phyloP scores from a whole-genome alignment of 1,284 basidiomycete species.

The Thelephora terrestris region DNA sequence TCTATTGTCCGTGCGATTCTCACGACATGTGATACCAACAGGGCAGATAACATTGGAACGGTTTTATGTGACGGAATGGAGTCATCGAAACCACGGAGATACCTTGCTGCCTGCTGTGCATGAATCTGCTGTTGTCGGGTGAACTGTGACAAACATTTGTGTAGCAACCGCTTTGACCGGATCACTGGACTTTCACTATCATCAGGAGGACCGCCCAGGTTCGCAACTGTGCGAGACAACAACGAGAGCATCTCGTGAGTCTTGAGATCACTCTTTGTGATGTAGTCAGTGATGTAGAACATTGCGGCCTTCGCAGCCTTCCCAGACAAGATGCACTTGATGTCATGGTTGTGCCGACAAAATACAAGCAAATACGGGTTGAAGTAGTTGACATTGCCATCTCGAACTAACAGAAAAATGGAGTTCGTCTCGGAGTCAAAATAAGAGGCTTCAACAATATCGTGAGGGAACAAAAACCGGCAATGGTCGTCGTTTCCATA shows the following conservation, averaged over 20 bases:
- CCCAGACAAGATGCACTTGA: conserved; percentile 11
- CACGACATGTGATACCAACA: conserved; percentile 7
- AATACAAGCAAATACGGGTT: conserved; percentile 8
- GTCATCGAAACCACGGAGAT: conserved; percentile 8
- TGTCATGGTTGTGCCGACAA: conserved; percentile 13
- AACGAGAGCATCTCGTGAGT: conserved; percentile 5
- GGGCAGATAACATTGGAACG: too few relatives aligned
- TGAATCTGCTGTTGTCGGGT: too few relatives aligned
- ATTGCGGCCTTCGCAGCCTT: conserved; percentile 8
- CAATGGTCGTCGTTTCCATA: conserved; percentile 8
- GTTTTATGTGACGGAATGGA: conserved; percentile 9
- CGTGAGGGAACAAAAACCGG: conserved; percentile 14
- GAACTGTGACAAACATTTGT: conserved; percentile 10
- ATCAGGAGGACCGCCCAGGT: too few relatives aligned
- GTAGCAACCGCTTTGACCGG: conserved; percentile 4
- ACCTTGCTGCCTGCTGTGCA: too few relatives aligned
- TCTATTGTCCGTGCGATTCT: not conserved
- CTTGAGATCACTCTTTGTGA: conserved; percentile 9
- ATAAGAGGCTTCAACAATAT: conserved; percentile 8
- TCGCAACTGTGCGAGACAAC: conserved; percentile 3
- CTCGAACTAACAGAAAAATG: conserved; percentile 6
- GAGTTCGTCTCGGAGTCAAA: conserved; percentile 11
- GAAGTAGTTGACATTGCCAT: conserved; percentile 10
- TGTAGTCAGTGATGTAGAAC: conserved; percentile 12
- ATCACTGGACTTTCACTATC: not conserved